phyloP scores from a whole-genome alignment of 768 basidiomycete genomes.

The Suillus weaverae region DNA sequence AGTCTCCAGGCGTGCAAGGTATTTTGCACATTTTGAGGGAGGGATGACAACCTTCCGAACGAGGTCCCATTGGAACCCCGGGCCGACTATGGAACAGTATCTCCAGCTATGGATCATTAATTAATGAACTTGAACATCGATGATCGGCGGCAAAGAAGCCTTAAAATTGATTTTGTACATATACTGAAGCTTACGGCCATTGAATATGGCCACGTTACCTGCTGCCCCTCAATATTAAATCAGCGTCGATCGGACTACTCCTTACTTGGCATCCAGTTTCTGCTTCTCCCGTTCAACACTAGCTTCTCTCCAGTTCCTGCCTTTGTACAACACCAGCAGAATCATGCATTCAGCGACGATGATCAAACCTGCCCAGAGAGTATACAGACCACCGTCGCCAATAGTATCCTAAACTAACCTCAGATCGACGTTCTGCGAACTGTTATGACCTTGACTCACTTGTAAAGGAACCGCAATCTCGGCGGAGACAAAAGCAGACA shows the following conservation, averaged over 20 bases:
- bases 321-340: slow-evolving; percentile 58
- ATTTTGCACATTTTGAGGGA: no score
- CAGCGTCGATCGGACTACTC: background rate
- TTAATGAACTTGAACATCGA: no score
- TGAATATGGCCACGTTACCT: background rate
- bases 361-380: slow-evolving; percentile 52
- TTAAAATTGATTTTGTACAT: no score
- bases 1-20: no score
- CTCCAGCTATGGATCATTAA: no score
- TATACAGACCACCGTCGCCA: slow-evolving; percentile 32
- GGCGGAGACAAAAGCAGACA: slow-evolving; percentile 63
- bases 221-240: background rate
- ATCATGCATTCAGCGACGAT: slow-evolving; percentile 52
- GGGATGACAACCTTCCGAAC: no score
- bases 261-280: slow-evolving; percentile 1
- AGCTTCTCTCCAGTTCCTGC: slow-evolving; percentile 55
- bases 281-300: slow-evolving; percentile 46
- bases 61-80: no score
- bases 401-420: slow-evolving; percentile 9
- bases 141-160: no score
- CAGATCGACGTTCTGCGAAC: background rate
- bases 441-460: slow-evolving; percentile 12
- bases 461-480: slow-evolving; percentile 80
- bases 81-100: no score
- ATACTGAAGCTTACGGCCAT: no score